These are phyloP conservation scores for Brettanomyces custersianus DNA, from an alignment of 805 yeast species.

Conservation along the genomic window DNA sequence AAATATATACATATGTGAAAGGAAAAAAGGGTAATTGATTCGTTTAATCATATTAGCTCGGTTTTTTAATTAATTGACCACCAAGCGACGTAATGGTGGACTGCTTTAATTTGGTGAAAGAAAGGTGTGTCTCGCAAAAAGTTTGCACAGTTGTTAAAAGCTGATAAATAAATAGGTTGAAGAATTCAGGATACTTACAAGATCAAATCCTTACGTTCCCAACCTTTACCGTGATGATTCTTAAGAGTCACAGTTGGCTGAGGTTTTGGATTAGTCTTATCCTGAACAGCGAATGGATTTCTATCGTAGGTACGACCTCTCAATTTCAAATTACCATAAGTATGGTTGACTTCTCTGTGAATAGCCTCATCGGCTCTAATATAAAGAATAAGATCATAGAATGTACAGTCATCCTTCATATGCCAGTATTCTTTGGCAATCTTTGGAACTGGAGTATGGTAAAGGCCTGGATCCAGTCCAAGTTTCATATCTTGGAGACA, in stretches of 20 bases:
- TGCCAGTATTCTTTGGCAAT: slow-evolving; percentile 61
- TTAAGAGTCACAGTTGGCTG: slow-evolving; percentile 24
- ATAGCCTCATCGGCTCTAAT: slow-evolving; percentile 73
- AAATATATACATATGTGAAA: no score
- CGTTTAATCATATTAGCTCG: no score
- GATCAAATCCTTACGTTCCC: slow-evolving; percentile 26
- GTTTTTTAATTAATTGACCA: no score
- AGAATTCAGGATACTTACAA: slow-evolving; percentile 6
- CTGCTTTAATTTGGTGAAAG: no score
- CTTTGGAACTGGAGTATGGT: slow-evolving; percentile 38
- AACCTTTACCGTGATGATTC: slow-evolving; percentile 22
- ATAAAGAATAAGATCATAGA: slow-evolving; percentile 50
- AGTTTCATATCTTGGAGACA: slow-evolving; percentile 43
- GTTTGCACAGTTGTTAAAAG: no score
- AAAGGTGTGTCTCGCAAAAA: no score
- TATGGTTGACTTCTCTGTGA: slow-evolving; percentile 73
- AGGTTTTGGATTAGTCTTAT: slow-evolving; percentile 17
- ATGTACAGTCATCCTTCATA: slow-evolving; percentile 39
- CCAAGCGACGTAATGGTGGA: no score
- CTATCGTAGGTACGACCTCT: slow-evolving; percentile 34
- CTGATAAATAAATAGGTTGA: neutral
- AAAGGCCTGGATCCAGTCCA: slow-evolving; percentile 42
- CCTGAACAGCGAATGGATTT: slow-evolving; percentile 55
- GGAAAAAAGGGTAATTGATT: no score
- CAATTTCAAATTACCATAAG: slow-evolving; percentile 52